Percentiles rank a stretch among this genome's conserved stretches.
Evolutionary conservation across 345 rosid genomes (phyloP).

Genomic region (Populus nigra): DNA sequence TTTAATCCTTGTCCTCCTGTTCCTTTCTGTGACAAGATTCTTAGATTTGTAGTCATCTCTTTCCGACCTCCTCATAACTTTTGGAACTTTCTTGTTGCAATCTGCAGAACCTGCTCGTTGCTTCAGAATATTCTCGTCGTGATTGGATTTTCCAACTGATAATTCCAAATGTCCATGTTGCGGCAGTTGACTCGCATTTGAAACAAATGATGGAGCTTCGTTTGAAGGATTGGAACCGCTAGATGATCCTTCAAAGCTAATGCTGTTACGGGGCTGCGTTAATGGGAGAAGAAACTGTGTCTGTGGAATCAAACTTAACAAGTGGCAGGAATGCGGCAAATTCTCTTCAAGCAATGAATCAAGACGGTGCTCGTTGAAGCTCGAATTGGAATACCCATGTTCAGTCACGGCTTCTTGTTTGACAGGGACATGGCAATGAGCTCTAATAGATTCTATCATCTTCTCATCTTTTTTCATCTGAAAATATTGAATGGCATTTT

Average conservation of each 20-base stretch:
- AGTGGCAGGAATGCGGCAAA: slow-evolving; percentile 13
- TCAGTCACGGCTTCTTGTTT: slow-evolving; percentile 26
- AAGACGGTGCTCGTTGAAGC: slow-evolving; percentile 8
- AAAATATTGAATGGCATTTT: slow-evolving; percentile 10
- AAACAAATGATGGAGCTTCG: slow-evolving; percentile 35
- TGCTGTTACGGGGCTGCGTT: slow-evolving; percentile 17
- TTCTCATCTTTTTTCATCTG: slow-evolving; percentile 64
- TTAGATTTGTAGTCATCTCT: slow-evolving; percentile 49
- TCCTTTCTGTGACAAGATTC: slow-evolving; percentile 81
- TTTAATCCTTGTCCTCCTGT: slow-evolving; percentile 61
- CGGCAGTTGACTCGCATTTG: slow-evolving; percentile 16
- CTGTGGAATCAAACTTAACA: slow-evolving; percentile 20
- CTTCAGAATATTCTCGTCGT: slow-evolving; percentile 12
- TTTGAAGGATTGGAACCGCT: slow-evolving; percentile 43
- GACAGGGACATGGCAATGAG: slow-evolving; percentile 37
- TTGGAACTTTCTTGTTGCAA: slow-evolving; percentile 13
- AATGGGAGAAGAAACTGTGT: slow-evolving; percentile 18
- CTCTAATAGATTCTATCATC: slow-evolving; percentile 45
- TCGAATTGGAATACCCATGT: slow-evolving; percentile 9
- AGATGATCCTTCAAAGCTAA: slow-evolving; percentile 51
- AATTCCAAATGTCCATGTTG: slow-evolving; percentile 25
- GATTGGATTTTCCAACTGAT: slow-evolving; percentile 14
- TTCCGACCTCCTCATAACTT: slow-evolving; percentile 27
- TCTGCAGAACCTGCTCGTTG: slow-evolving; percentile 21
- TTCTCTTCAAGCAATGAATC: slow-evolving; percentile 24